Base-by-base conservation (phyloP, 106 monocot species). In the Phalaenopsis aphrodite region DNA sequence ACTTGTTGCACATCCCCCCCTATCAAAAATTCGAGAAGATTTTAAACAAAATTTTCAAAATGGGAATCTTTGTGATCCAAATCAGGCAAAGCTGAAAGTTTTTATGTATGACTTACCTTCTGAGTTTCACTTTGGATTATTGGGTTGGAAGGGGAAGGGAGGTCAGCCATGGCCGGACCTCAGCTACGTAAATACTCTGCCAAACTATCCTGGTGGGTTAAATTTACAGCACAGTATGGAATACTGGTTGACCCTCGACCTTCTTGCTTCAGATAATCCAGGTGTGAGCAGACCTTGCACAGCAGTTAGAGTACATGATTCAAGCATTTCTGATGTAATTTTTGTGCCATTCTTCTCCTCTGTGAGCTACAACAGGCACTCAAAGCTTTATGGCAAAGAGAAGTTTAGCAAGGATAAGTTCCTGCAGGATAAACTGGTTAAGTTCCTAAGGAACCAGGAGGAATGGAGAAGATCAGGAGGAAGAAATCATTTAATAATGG, bases 321-420 rank as follows among this genome's bases (percentile, higher is more conserved):
- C 94, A 5, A 87, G 81, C 8, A 14, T 12, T 1, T 94, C 94
- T 8, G 92, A 98, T 84, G 79, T 94, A 46, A 66, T 98, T 16
- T 92, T 94, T 68, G 97, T 98, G 46, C 97, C 97, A n/a, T 98
- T 98, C 78, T 98, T 98, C 82, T 89, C 97, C 11, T 98, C 94
- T 0, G 52, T 98, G 48, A 91, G 94, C 85, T 92, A 91, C 78
- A 98, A 98, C 55, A 76, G 90, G n/a, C 83, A 92, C 55, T 92
- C 92, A 3, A 98, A 91, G 84, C n/a, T 84, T 2, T 77, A 78
- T n/a, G 79, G 84, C 14, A 86, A 84, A 55, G 92, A 85, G 66
- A 85, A 65, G 77, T 81, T 83, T 41, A 88, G 87, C 72, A 82
- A 55, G 77, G 79, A 93, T 75, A 84, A 65, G 73, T 58, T 85